phyloP scores from a whole-genome alignment of 1,139 yeast genomes.

The Hyphopichia pseudoburtonii region DNA sequence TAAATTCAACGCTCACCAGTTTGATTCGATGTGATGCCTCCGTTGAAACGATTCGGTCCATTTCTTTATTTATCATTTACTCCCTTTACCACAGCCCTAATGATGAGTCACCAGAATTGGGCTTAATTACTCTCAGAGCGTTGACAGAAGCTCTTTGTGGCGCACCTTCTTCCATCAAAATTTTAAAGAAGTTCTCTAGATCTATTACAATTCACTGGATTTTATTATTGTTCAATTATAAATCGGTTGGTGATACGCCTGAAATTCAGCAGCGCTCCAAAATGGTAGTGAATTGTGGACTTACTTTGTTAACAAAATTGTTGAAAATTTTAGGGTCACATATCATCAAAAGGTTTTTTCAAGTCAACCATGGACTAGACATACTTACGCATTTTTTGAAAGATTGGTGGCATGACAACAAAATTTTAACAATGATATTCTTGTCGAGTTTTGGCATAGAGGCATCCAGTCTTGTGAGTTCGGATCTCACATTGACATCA shows the following conservation, averaged over 20 bases:
- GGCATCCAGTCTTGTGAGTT: neutral
- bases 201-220: slow-evolving; percentile 68
- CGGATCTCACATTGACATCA: slow-evolving; percentile 1
- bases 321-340: slow-evolving; percentile 48
- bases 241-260: slow-evolving; percentile 9
- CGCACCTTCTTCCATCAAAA: slow-evolving; percentile 30
- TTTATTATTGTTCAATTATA: slow-evolving; percentile 49
- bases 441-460: slow-evolving; percentile 44
- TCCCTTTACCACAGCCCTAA: slow-evolving; percentile 27
- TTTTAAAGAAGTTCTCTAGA: slow-evolving; percentile 49
- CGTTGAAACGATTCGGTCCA: slow-evolving; percentile 35
- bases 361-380: slow-evolving; percentile 53
- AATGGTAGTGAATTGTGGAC: slow-evolving; percentile 44
- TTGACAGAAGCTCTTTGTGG: slow-evolving; percentile 36
- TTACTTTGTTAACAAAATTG: slow-evolving; percentile 51
- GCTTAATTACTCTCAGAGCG: slow-evolving; percentile 26
- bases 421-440: slow-evolving; percentile 32
- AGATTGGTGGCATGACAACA: slow-evolving; percentile 48
- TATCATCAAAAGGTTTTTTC: slow-evolving; percentile 50
- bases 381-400: slow-evolving; percentile 48
- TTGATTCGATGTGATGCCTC: slow-evolving; percentile 33
- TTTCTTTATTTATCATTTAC: slow-evolving; percentile 37
- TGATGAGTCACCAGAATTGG: slow-evolving; percentile 29
- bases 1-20: slow-evolving; percentile 20
- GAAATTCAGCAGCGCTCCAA: slow-evolving; percentile 21